Conservation (phyloP, 2,329 filamentous ascomycete species). For the Aspergillus sp. region DNA sequence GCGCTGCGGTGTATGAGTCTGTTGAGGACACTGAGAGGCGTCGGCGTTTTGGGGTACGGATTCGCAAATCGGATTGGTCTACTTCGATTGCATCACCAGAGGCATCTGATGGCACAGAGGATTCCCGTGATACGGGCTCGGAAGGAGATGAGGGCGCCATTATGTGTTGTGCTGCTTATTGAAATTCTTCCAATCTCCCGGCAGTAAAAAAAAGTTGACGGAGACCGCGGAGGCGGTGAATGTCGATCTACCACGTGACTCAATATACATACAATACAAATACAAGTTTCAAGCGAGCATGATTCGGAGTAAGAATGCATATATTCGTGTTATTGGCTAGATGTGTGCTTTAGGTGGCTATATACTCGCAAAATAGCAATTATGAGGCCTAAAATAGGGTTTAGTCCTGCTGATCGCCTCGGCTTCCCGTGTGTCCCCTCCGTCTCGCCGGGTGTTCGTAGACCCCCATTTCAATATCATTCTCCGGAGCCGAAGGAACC, state of each 20-base stretch:
- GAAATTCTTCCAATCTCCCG: slow-evolving; percentile 21
- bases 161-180: slow-evolving; percentile 15
- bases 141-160: slow-evolving; percentile 30
- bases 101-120: slow-evolving; percentile 17
- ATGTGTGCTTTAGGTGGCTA: not conserved
- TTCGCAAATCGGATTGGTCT: slow-evolving; percentile 23
- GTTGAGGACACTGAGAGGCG: slow-evolving; percentile 40
- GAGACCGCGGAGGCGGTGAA: slow-evolving; percentile 31
- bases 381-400: not conserved
- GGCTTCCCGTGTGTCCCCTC: slow-evolving; percentile 30
- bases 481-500: slow-evolving; percentile 31
- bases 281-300: not conserved
- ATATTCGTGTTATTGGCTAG: not conserved
- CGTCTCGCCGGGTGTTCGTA: slow-evolving; percentile 36
- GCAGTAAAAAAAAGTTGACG: slow-evolving; percentile 30
- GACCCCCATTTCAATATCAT: slow-evolving; percentile 42
- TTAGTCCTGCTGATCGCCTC: not conserved
- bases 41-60: slow-evolving; percentile 39
- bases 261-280: not conserved
- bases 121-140: slow-evolving; percentile 24
- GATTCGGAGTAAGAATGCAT: not conserved
- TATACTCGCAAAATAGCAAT: not conserved
- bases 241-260: not conserved
- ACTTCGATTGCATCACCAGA: slow-evolving; percentile 20
- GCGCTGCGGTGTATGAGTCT: slow-evolving; percentile 33